These are phyloP conservation scores for Viola odorata DNA, from an alignment of 345 rosid species.

Conservation along the genomic window DNA sequence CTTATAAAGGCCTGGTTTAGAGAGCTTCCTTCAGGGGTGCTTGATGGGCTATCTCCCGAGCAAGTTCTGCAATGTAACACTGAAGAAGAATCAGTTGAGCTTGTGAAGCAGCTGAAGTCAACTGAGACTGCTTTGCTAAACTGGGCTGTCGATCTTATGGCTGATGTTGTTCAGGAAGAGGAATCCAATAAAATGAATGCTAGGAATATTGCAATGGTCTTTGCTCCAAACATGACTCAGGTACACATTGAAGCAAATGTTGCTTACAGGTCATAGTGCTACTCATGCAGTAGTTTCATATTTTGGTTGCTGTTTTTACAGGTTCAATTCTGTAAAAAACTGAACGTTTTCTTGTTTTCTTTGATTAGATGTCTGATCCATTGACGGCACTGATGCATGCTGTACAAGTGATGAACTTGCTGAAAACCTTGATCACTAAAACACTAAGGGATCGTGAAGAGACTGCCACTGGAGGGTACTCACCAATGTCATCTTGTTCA, in stretches of 20 bases:
- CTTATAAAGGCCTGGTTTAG: slow-evolving; percentile 98
- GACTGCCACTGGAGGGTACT: slow-evolving; percentile 50
- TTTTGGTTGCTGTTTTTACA: not conserved
- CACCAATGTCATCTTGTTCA: slow-evolving; percentile 60
- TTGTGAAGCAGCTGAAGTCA: slow-evolving; percentile 75
- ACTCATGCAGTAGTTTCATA: not conserved
- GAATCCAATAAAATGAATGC: slow-evolving; percentile 92
- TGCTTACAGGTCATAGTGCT: not conserved
- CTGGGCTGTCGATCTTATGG: slow-evolving; percentile 94
- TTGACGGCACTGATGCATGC: slow-evolving; percentile 93
- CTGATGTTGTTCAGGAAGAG: slow-evolving; percentile 91
- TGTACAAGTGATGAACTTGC: slow-evolving; percentile 96
- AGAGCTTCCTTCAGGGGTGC: slow-evolving; percentile 93
- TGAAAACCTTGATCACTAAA: slow-evolving; percentile 66
- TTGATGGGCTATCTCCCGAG: slow-evolving; percentile 93
- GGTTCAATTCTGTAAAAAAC: not conserved
- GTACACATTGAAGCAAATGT: slow-evolving; percentile 22
- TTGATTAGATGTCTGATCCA: slow-evolving; percentile 81
- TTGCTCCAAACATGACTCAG: slow-evolving; percentile 97
- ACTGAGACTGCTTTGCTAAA: slow-evolving; percentile 80
- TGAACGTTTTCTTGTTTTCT: slow-evolving; percentile 7
- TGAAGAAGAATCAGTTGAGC: slow-evolving; percentile 65
- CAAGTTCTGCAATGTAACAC: slow-evolving; percentile 81
- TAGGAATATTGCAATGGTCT: slow-evolving; percentile 91
- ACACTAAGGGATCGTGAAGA: slow-evolving; percentile 69